Conservation (phyloP, 345 rosid genomes). For the Populus ilicifolia region DNA sequence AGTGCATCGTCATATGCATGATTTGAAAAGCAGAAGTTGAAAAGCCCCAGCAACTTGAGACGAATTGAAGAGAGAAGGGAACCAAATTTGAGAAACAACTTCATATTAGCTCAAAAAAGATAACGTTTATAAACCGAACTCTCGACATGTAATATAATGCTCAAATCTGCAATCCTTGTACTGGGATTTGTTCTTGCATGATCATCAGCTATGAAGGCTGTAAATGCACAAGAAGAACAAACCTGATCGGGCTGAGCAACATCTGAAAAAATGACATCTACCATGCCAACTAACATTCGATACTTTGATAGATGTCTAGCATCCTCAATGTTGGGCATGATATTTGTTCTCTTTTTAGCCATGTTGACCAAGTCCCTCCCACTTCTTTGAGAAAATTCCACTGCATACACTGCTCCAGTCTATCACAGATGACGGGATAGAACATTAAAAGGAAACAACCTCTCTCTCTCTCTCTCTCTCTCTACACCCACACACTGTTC, state of each 20-base stretch:
- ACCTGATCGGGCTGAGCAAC: slow-evolving; percentile 99
- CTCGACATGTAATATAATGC: too few species aligned
- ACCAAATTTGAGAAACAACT: too few species aligned
- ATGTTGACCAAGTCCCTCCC: slow-evolving; percentile 96
- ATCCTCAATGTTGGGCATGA: slow-evolving; percentile 96
- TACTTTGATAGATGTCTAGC: slow-evolving; percentile 96
- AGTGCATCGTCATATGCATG: slow-evolving; percentile 50
- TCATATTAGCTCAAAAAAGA: too few species aligned
- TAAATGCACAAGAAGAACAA: slow-evolving; percentile 13
- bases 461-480: too few species aligned
- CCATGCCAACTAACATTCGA: slow-evolving; percentile 97
- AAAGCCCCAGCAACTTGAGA: too few species aligned
- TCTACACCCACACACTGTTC: too few species aligned
- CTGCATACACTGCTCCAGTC: slow-evolving; percentile 90
- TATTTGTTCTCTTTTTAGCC: slow-evolving; percentile 95
- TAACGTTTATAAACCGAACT: too few species aligned
- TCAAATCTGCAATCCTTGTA: too few species aligned
- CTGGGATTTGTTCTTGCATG: too few species aligned
- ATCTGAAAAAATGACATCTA: slow-evolving; percentile 98
- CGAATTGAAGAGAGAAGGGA: too few species aligned
- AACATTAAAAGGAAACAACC: slow-evolving; percentile 1
- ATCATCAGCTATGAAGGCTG: too few species aligned
- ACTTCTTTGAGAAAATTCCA: slow-evolving; percentile 97
- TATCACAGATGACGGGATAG: slow-evolving; percentile 9
- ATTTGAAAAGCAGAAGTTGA: background rate